A percentile compares a stretch with the other conserved stretches of the same genome.
Conservation (phyloP, 305 asterid species). For the Andrographis paniculata region DNA sequence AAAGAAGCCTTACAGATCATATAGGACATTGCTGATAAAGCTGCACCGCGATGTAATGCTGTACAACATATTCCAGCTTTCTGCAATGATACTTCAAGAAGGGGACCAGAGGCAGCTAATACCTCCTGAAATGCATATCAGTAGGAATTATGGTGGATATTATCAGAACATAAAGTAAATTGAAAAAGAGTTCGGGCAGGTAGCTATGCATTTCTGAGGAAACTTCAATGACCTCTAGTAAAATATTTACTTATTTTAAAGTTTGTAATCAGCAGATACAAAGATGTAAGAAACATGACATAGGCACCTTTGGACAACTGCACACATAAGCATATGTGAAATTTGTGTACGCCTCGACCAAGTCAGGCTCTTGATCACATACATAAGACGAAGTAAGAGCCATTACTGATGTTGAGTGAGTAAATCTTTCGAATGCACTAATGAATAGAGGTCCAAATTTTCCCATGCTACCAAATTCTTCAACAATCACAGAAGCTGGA, state of each 20-base stretch:
- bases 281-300: slow-evolving; percentile 13
- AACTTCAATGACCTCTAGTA: neutral
- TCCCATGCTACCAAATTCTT: slow-evolving; percentile 73
- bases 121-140: slow-evolving; percentile 52
- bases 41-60: slow-evolving; percentile 95
- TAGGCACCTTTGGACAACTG: slow-evolving; percentile 61
- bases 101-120: slow-evolving; percentile 66
- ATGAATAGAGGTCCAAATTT: slow-evolving; percentile 69
- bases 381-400: slow-evolving; percentile 85
- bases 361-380: slow-evolving; percentile 94
- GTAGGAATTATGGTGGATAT: slow-evolving; percentile 11
- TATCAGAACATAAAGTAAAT: slow-evolving; percentile 10
- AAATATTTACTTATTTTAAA: too few species aligned
- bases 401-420: slow-evolving; percentile 60
- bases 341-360: slow-evolving; percentile 82
- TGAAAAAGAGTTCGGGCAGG: slow-evolving; percentile 5
- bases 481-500: slow-evolving; percentile 74
- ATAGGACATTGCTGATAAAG: slow-evolving; percentile 83
- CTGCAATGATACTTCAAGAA: slow-evolving; percentile 71
- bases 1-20: slow-evolving; percentile 49
- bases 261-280: neutral
- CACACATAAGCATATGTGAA: slow-evolving; percentile 67
- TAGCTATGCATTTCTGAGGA: neutral
- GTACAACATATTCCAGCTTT: slow-evolving; percentile 90
- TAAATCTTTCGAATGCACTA: slow-evolving; percentile 67